Evolutionary conservation across 768 basidiomycete genomes (phyloP), one percentile per base, ranked within the genome.

Genomic region (Suillus weaverae): DNA sequence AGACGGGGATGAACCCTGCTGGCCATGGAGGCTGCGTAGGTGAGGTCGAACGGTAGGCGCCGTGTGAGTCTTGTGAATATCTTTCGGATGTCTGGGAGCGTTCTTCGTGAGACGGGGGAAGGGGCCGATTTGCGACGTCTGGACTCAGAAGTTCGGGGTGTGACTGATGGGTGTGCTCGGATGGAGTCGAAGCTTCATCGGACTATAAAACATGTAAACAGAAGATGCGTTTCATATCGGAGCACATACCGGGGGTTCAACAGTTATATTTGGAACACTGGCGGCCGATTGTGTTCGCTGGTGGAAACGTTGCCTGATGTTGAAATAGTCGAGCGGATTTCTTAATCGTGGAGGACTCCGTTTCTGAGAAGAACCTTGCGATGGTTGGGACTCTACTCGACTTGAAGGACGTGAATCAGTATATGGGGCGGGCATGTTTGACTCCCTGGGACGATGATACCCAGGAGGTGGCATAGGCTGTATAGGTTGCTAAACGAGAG

Each of bases 61-160:
- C 10, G 55, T 33, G 56, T 5, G 41, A 20, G 62, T 36, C 55
- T 32, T 39, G 43, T 20, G 26, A 51, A 10, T 61, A 26, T 33
- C 46, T 51, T 43, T 38, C 46, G 11, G 60, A 51, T 43, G 41
- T 61, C 48, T 16, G 41, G 60, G 35, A 26, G 9, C 39, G 61
- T 18, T 59, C 65, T 30, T 62, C 61, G 1, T 46, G 66, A 44
- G 66, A 26, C 41, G 64, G 50, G n/a, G 66, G 72, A n/a, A 77
- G 30, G 9, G 63, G 72, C 46, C 70, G 66, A 64, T 73, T 71
- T 20, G 57, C 55, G 2, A 79, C 71, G 5, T 83, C 80, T 6
- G 85, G 82, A 9, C 82, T 81, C 33, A 85, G 72, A 4, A 84
- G 74, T 2, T 81, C 76, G 0, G 77, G 78, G 54, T 82, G 77